phyloP scores from a whole-genome alignment of 352 stramenopile genomes.

The Phytophthora pini region DNA sequence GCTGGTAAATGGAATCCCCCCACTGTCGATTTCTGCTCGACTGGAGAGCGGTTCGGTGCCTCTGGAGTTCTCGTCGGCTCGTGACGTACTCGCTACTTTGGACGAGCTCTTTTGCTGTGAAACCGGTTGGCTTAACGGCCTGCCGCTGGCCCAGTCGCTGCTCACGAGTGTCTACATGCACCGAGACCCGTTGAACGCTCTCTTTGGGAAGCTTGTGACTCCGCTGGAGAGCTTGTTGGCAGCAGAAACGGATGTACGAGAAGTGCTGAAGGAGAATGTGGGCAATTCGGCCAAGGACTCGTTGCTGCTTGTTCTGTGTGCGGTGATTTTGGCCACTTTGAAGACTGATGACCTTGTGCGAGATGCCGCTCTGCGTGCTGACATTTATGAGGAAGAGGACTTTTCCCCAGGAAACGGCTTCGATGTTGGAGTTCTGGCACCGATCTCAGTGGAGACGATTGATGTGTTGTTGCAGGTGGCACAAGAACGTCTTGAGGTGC shows the following conservation, averaged over 20 bases:
- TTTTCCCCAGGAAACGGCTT: conserved; percentile 85
- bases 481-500: conserved; percentile 52
- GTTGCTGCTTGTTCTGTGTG: conserved; percentile 77
- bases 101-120: conserved; percentile 82
- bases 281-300: conserved; percentile 51
- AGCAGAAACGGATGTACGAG: conserved; percentile 30
- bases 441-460: conserved; percentile 46
- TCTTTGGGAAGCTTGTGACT: conserved; percentile 58
- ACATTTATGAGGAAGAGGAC: conserved; percentile 98
- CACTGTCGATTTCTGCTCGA: conserved; percentile 61
- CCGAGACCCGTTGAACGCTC: conserved; percentile 69
- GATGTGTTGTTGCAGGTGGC: conserved; percentile 48
- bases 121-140: conserved; percentile 83
- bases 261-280: conserved; percentile 41
- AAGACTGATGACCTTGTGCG: conserved; percentile 84
- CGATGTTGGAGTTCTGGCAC: conserved; percentile 58
- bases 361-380: conserved; percentile 86
- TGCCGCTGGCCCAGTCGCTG: conserved; percentile 88
- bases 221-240: conserved; percentile 36
- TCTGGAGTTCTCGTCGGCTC: conserved; percentile 69
- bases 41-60: conserved; percentile 47
- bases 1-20: conserved; percentile 62
- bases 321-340: conserved; percentile 68
- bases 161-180: conserved; percentile 93
- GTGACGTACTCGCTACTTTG: conserved; percentile 77